A percentile compares a stretch with the other conserved stretches of the same genome.
Evolutionary conservation across 345 rosid species (phyloP).

Genomic region (Salix purpurea): DNA sequence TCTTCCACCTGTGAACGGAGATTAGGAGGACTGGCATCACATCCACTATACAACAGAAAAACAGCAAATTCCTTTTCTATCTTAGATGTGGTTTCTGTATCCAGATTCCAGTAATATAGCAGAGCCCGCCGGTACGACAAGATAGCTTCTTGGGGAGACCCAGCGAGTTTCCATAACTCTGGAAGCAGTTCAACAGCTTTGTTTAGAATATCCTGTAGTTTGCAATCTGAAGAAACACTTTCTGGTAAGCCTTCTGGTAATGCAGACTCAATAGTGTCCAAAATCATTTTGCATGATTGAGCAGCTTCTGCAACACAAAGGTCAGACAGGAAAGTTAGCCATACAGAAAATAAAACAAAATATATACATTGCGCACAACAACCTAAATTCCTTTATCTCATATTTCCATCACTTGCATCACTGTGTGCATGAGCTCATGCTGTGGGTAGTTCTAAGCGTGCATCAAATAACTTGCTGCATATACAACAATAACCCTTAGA

Average conservation of each 20-base stretch:
- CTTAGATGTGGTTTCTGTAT: constrained; percentile 50
- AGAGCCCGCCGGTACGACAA: constrained; percentile 68
- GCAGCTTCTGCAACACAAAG: constrained; percentile 71
- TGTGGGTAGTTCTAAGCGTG: background rate
- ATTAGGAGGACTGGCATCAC: constrained; percentile 74
- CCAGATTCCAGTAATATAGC: constrained; percentile 67
- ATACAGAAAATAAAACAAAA: background rate
- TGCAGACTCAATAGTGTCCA: constrained; percentile 74
- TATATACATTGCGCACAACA: background rate
- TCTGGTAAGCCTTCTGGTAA: constrained; percentile 66
- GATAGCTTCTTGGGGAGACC: constrained; percentile 50
- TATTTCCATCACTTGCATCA: background rate
- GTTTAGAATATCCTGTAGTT: constrained; percentile 63
- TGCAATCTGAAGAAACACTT: constrained; percentile 51
- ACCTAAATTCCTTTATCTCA: background rate
- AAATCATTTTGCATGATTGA: constrained; percentile 65
- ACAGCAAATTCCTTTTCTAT: constrained; percentile 68
- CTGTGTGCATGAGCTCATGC: background rate
- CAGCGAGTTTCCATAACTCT: constrained; percentile 71
- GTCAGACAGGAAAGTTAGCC: constrained; percentile 4
- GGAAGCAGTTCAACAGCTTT: constrained; percentile 85
- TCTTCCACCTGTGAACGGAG: constrained; percentile 69
- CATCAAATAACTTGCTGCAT: background rate
- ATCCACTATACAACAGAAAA: constrained; percentile 70
- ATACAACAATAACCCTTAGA: background rate